Base-by-base conservation (phyloP, 2,329 filamentous ascomycete genomes). In the Parasarocladium wereldwijsianum region DNA sequence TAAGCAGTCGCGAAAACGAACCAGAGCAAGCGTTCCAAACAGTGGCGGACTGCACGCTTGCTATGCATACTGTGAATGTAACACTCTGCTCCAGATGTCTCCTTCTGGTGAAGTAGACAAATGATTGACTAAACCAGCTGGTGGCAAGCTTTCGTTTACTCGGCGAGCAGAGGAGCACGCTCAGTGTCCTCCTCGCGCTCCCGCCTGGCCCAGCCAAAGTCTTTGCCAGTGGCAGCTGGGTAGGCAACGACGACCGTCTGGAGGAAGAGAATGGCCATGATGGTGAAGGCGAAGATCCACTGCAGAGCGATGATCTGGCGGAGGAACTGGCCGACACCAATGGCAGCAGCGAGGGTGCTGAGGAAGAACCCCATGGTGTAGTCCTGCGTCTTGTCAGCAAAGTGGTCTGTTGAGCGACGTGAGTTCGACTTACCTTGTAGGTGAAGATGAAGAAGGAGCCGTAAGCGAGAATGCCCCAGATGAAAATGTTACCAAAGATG, bases 401-500 rank as follows among this genome's bases (percentile, higher is more conserved):
- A n/a, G n/a, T n/a, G n/a, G 18, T 19, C 12, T 8, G 8, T n/a
- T 14, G 17, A 14, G 12, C 13, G 19, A 36, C 3, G 25, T 27
- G 11, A 11, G 8, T 25, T 4, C 12, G 33, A 43, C 54, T 40
- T 39, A 70, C 83, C 62, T 81, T 83, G 57, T 77, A 84, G 11
- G 64, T 56, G 3, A 70, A 50, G 31, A 93, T 64, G 59, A 86
- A 87, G 51, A 85, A 82, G 21, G 71, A 45, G 7, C 85, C 85
- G 44, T 85, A 80, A 2, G 67, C 71, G 23, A 87, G 58, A 38
- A 87, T 75, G 16, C 76, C 72, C 85, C 85, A 93, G 45, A 93
- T 80, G 42, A 85, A 84, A 40, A 93, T 62, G 47, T 93, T 93
- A 30, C 81, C 84, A 15, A 90, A 69, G 40, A 93, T 76, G 27